Base-by-base conservation (phyloP, 2,329 filamentous ascomycete species). In the Epichloe coenophiala region DNA sequence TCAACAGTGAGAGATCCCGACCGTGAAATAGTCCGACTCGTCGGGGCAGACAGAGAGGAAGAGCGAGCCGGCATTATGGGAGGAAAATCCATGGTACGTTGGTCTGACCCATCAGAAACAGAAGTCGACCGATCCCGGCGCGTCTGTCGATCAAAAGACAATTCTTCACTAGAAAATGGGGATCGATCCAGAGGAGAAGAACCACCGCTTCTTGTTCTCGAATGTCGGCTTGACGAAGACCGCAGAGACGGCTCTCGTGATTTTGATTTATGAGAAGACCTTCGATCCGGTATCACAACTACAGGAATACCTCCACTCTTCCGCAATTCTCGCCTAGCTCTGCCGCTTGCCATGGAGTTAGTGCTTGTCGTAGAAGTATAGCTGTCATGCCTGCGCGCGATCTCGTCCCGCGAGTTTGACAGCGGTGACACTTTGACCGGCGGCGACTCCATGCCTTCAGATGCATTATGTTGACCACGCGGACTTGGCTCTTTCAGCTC, bases 41-140 rank as follows among this genome's bases (percentile, higher is more conserved):
- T 81, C 2, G 78, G 76, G 2, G 79, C 79, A 3, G 80, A 83
- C 7, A 83, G 66, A 13, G 80, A 83, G 2, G 80, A 82, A 40
- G 73, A 73, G 42, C 80, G 73, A 36, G 67, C 61, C 1, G 80
- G 80, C 35, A 83, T 73, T 7, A 68, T 65, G 9, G 79, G 80
- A 9, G 80, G 75, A 51, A 72, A 80, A 60, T 83, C 80, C 50
- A 81, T 77, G 0, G 78, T 82, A 27, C 76, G 70, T 56, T 75
- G 71, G 50, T 78, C 74, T 33, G 69, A 71, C 12, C 69, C 67
- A 53, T 77, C 72, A 1, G 73, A 74, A 53, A 72, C 69, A 1
- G 76, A 77, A 45, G 67, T 61, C 3, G 70, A 61, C 39, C 72
- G 68, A 17, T 67, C 64, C 49, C 69, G 67, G 9, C 69, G 67